Base-by-base conservation (phyloP, 495 filamentous ascomycete genomes). In the Letharia columbiana region DNA sequence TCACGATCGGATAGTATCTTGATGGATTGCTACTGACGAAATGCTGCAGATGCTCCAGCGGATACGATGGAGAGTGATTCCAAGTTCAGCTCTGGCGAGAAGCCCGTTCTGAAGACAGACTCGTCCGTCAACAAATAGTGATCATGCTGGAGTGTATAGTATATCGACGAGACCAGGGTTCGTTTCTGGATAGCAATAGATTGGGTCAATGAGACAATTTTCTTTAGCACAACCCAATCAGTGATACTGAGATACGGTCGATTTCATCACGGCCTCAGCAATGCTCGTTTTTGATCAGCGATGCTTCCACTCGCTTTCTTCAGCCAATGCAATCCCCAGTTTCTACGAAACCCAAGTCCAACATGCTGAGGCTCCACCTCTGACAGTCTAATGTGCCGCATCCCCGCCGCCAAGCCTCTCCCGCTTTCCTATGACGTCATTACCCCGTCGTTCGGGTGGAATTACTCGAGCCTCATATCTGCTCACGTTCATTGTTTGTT, bases 41-140 rank as follows among this genome's bases (percentile, higher is more conserved):
- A 57, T 37, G 54, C 33, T 20, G 2, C 69, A 87, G 85, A 87
- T 69, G 79, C 80, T 59, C 85, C 86, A 9, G 82, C 80, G 42
- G 84, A 87, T 67, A 78, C 77, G 35, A 77, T 86, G 60, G 74
- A 79, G 63, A 76, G 75, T 56, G 84, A 87, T 50, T 71, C 78
- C 15, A 77, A 78, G 67, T 72, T 77, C 50, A 8, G 64, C 13
- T 54, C 67, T 33, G 74, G 75, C 9, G 69, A 78, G 50, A 78
- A 80, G 63, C 77, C 79, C 3, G 68, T 77, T 3, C 63, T 78
- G 45, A 66, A 65, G 12, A 65, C 64, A 5, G 77, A 78, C 8
- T 79, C 81, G 9, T 68, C 74, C 4, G 75, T 75, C 40, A 83
- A 81, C 70, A 82, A 81, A 68, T 85, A 79, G 71, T 71, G n/a